Conservation (phyloP, 2,329 filamentous ascomycete genomes). For the Clonostachys rhizophaga region DNA sequence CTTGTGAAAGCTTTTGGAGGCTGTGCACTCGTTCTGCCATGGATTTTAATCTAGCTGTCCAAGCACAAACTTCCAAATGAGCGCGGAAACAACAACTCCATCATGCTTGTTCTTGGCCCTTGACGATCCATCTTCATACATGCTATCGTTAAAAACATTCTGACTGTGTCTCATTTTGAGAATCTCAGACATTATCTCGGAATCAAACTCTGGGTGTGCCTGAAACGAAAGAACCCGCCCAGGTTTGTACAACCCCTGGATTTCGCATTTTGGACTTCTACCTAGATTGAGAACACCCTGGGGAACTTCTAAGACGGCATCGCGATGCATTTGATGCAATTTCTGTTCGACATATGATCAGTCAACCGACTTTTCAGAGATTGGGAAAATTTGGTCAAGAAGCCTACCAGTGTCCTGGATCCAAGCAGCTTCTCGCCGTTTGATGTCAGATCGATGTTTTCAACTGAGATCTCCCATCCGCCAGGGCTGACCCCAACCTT, state of each 20-base stretch:
- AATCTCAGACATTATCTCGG: constrained; percentile 29
- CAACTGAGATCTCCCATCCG: constrained; percentile 29
- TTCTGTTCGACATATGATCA: constrained; percentile 12
- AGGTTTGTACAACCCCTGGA: constrained; percentile 36
- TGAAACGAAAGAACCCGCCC: constrained; percentile 33
- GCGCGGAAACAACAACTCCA: constrained; percentile 14
- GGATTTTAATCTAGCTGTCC: not conserved
- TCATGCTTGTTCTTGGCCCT: constrained; percentile 17
- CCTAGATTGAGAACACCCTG: constrained; percentile 31
- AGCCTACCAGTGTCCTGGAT: not conserved
- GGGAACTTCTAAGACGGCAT: constrained; percentile 34
- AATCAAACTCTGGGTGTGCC: constrained; percentile 41
- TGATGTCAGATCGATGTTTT: constrained; percentile 1
- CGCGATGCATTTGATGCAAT: constrained; percentile 43
- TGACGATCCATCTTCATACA: constrained; percentile 6
- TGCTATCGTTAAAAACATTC: constrained; percentile 6
- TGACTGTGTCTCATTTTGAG: constrained; percentile 16
- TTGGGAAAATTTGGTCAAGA: no score
- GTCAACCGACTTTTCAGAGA: no score
- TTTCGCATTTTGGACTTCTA: constrained; percentile 29
- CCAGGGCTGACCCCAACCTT: constrained; percentile 27
- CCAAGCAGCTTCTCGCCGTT: constrained; percentile 2
- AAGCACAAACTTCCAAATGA: constrained; percentile 17
- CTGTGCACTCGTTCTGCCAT: no score
- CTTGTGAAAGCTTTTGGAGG: no score